These are phyloP conservation scores for Colletotrichum caudatum DNA, from an alignment of 2,329 filamentous ascomycete genomes.

Conservation along the genomic window DNA sequence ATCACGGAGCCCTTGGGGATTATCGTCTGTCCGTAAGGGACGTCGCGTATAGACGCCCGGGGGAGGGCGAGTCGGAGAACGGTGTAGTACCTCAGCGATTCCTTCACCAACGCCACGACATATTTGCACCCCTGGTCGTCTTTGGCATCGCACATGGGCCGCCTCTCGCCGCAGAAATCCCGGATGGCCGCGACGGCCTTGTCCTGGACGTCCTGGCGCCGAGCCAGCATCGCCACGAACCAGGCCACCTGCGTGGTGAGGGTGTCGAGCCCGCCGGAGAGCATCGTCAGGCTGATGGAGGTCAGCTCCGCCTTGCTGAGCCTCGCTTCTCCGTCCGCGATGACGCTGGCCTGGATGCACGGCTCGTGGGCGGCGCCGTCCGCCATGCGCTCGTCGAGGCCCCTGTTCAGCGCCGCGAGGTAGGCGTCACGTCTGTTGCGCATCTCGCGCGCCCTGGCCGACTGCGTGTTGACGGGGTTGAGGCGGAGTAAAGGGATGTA, in stretches of 20 bases:
- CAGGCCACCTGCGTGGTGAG: constrained; percentile 74
- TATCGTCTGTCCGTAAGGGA: constrained; percentile 66
- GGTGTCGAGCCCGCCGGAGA: constrained; percentile 75
- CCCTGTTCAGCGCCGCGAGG: constrained; percentile 66
- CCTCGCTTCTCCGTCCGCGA: constrained; percentile 72
- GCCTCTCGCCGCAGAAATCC: constrained; percentile 61
- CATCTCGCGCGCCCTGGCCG: constrained; percentile 69
- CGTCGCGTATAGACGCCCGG: constrained; percentile 69
- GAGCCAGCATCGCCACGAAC: constrained; percentile 71
- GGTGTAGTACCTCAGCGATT: constrained; percentile 72
- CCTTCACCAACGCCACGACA: constrained; percentile 71
- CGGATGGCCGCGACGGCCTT: constrained; percentile 69
- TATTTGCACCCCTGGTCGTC: constrained; percentile 75
- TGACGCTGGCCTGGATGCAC: constrained; percentile 76
- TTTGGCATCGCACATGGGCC: constrained; percentile 69
- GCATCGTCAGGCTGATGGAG: constrained; percentile 76
- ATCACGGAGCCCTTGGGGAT: constrained; percentile 74
- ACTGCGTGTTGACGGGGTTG: constrained; percentile 72
- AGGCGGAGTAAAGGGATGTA: constrained; percentile 70
- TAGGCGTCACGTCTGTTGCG: constrained; percentile 71
- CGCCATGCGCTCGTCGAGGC: constrained; percentile 70
- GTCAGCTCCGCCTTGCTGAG: constrained; percentile 72
- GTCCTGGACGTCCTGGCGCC: constrained; percentile 71
- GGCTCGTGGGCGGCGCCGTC: constrained; percentile 70
- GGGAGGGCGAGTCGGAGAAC: constrained; percentile 73